Evolutionary conservation across 441 rosid species (phyloP), one percentile per base, ranked within the genome.

Genomic region (Pelargonium hybrid): DNA sequence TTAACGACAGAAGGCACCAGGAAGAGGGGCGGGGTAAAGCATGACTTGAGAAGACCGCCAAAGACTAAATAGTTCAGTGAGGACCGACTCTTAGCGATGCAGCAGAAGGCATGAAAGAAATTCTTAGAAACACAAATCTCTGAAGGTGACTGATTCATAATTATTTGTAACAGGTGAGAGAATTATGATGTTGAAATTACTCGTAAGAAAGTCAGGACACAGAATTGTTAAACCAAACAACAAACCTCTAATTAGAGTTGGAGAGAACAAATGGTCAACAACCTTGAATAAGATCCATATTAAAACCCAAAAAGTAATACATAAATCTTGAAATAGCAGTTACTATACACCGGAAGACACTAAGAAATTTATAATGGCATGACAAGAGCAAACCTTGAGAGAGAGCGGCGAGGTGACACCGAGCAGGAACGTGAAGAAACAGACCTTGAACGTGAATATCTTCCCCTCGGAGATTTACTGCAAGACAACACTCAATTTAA

Each of bases 401-500:
- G 6, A 57, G 89, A 80, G 79, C 59, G 84, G 15, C 74, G 78
- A 64, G 86, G 87, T 31, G 88, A 78, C 65, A 77, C 75, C 7
- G 88, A 83, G 52, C 7, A 70, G 54, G 90, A 84, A 31, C 9
- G 75, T 0, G 86, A 82, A 37, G 93, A 85, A 70, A 70, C 74
- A 10, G 90, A 90, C 78, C 90, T 82, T n/a, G 78, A 80, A 26
- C 64, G 70, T 0, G 75, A 72, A 72, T 78, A 71, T 73, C 69
- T 79, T 5, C 48, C 79, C 79, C 79, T 62, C 0, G 87, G 88
- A 20, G 92, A 88, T 31, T 26, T 65, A 72, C 93, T 88, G 91
- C 84, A 82, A 65, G n/a, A 75, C 21, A 59, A 52, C 11, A 41
- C 17, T 57, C 39, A 37, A 17, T 13, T 54, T 54, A 54, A 15